A percentile compares a stretch with the other conserved stretches of the same genome.
phyloP scores from a whole-genome alignment of 1,284 basidiomycete species.

The Apiotrichum gracile region DNA sequence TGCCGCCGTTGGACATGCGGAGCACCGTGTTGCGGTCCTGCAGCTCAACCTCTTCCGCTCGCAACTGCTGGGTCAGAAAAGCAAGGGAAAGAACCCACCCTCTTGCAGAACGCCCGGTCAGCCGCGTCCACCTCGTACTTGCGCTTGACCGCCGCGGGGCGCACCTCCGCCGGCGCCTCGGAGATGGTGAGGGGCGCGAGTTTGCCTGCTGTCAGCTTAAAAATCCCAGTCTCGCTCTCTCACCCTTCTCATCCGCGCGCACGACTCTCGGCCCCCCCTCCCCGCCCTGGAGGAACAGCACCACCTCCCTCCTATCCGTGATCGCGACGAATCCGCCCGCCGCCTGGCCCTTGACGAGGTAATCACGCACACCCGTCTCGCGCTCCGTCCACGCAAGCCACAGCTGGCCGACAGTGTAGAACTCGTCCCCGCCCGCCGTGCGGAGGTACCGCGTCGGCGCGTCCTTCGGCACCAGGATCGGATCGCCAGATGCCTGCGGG shows the following conservation, averaged over 20 bases:
- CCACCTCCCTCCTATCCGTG: conserved; percentile 72
- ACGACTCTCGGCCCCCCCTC: conserved; percentile 55
- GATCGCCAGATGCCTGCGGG: conserved; percentile 44
- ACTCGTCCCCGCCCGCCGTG: conserved; percentile 58
- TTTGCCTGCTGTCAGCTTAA: conserved; percentile 40
- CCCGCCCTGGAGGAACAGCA: conserved; percentile 71
- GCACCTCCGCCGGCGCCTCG: conserved; percentile 45
- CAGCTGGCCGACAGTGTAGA: conserved; percentile 71
- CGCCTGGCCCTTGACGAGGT: conserved; percentile 75
- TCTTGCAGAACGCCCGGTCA: conserved; percentile 78
- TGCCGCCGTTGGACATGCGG: conserved; percentile 32
- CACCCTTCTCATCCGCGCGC: conserved; percentile 57
- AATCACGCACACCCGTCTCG: conserved; percentile 69
- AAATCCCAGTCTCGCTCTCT: conserved; percentile 58
- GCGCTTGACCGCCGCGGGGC: conserved; percentile 56
- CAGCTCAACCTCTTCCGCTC: conserved; percentile 40
- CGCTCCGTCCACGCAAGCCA: conserved; percentile 71
- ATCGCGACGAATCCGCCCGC: conserved; percentile 71
- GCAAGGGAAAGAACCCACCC: conserved; percentile 22
- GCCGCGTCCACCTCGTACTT: conserved; percentile 69
- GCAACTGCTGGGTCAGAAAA: conserved; percentile 21
- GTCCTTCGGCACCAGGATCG: conserved; percentile 58
- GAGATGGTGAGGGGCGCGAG: conserved; percentile 37
- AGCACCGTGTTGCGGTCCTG: conserved; percentile 40
- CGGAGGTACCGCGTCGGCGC: conserved; percentile 61